phyloP scores from a whole-genome alignment of 2,329 filamentous ascomycete species.

The Beauveria sp. region DNA sequence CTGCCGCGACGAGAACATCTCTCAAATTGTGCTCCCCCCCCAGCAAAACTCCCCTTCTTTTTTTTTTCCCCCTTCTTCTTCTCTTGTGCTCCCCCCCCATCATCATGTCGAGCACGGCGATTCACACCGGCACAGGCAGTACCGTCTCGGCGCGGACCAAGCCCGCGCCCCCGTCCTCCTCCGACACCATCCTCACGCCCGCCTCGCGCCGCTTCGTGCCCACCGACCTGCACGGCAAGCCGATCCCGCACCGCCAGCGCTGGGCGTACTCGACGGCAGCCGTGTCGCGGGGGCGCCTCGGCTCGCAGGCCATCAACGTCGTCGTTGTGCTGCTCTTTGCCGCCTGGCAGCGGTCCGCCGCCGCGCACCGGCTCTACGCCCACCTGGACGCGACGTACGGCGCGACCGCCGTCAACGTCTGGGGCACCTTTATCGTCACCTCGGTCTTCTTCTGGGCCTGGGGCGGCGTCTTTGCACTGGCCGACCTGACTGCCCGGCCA shows the following conservation, averaged over 20 bases:
- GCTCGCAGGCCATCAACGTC: background rate
- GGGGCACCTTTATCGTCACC: slow-evolving; percentile 29
- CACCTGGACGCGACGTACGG: slow-evolving; percentile 16
- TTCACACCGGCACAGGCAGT: background rate
- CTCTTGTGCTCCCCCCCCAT: no score
- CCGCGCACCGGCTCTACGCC: slow-evolving; percentile 11
- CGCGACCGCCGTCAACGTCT: slow-evolving; percentile 25
- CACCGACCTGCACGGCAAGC: slow-evolving; percentile 10
- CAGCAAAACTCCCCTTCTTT: no score
- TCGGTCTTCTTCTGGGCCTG: slow-evolving; percentile 34
- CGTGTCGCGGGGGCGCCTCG: background rate
- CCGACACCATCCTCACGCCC: background rate
- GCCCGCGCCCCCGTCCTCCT: background rate
- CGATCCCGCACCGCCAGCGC: slow-evolving; percentile 13
- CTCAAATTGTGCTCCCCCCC: no score
- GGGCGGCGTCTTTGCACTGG: slow-evolving; percentile 27
- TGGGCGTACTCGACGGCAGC: slow-evolving; percentile 13
- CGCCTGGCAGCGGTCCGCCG: slow-evolving; percentile 10
- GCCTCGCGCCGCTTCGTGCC: slow-evolving; percentile 11
- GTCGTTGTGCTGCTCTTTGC: slow-evolving; percentile 9
- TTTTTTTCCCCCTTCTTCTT: no score
- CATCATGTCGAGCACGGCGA: slow-evolving; percentile 5
- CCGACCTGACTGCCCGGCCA: slow-evolving; percentile 31
- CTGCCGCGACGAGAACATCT: no score
- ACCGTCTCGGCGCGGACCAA: background rate